Evolutionary conservation across 345 rosid genomes (phyloP).

Genomic region (Conringia planisiliqua): DNA sequence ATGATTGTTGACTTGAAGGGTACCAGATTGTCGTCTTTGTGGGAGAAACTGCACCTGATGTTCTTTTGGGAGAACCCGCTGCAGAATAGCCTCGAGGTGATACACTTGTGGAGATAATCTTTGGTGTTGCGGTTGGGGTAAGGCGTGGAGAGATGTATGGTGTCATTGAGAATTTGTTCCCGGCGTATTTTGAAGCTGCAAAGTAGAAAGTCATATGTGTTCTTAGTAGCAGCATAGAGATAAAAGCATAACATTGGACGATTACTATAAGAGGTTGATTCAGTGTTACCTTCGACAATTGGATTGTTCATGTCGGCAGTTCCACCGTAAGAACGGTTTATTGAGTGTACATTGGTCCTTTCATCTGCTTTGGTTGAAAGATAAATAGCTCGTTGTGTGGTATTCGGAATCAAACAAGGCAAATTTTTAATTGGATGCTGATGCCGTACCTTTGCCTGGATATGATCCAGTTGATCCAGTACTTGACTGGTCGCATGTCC

Average conservation of each 20-base stretch:
- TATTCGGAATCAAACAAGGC: background rate
- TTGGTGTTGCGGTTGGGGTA: constrained; percentile 87
- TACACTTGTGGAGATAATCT: constrained; percentile 59
- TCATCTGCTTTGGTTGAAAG: constrained; percentile 40
- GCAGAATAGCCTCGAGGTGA: constrained; percentile 79
- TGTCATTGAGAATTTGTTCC: constrained; percentile 66
- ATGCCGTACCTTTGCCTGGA: constrained; percentile 50
- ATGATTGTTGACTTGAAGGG: constrained; percentile 90
- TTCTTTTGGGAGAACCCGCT: constrained; percentile 65
- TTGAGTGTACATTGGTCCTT: constrained; percentile 38
- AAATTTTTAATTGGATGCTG: background rate
- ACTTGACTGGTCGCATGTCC: constrained; percentile 62
- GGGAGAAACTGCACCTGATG: constrained; percentile 70
- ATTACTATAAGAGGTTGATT: background rate
- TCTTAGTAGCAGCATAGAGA: background rate
- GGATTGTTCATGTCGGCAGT: constrained; percentile 40
- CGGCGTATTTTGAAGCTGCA: constrained; percentile 50
- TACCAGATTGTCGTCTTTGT: constrained; percentile 62
- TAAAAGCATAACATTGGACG: background rate
- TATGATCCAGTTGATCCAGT: constrained; percentile 43
- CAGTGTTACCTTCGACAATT: constrained; percentile 53
- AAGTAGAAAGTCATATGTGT: background rate
- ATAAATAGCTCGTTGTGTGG: background rate
- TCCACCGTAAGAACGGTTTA: constrained; percentile 40
- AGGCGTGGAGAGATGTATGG: constrained; percentile 79